Evolutionary conservation across 495 filamentous ascomycete species (phyloP).

Genomic region (Trichoderma gamsii): DNA sequence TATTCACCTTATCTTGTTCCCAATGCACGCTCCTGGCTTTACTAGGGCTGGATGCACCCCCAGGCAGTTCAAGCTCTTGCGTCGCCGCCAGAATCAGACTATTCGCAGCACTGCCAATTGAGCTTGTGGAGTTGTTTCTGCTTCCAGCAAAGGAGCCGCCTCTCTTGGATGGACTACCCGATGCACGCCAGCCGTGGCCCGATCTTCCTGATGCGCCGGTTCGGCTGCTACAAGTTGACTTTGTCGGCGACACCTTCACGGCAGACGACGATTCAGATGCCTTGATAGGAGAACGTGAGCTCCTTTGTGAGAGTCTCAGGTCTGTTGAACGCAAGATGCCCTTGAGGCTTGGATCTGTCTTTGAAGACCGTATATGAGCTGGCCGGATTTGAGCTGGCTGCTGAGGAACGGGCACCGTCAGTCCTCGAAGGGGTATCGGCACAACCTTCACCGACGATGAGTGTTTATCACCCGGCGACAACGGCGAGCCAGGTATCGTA

Average conservation of each 20-base stretch:
- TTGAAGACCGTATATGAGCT: background rate
- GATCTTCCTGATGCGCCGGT: background rate
- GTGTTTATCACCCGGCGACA: background rate
- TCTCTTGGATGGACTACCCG: constrained; percentile 10
- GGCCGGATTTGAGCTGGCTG: background rate
- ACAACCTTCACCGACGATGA: background rate
- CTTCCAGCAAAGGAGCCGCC: background rate
- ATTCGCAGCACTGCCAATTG: constrained; percentile 14
- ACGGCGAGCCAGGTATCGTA: background rate
- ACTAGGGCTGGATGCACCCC: background rate
- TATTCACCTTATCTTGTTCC: background rate
- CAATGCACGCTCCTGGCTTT: background rate
- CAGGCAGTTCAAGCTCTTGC: constrained; percentile 12
- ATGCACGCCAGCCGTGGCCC: background rate
- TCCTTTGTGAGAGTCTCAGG: background rate
- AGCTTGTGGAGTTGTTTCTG: constrained; percentile 3
- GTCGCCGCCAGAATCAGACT: constrained; percentile 14
- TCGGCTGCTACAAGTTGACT: background rate
- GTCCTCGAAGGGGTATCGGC: background rate
- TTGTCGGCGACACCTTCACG: background rate
- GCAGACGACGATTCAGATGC: background rate
- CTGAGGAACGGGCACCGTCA: background rate
- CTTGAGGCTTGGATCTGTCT: constrained; percentile 7
- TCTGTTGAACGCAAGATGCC: constrained; percentile 14
- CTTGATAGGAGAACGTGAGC: background rate